Percentiles rank a stretch among this genome's conserved stretches.
Conservation (phyloP, 805 yeast genomes). For the Ogataea nitratoaversa region DNA sequence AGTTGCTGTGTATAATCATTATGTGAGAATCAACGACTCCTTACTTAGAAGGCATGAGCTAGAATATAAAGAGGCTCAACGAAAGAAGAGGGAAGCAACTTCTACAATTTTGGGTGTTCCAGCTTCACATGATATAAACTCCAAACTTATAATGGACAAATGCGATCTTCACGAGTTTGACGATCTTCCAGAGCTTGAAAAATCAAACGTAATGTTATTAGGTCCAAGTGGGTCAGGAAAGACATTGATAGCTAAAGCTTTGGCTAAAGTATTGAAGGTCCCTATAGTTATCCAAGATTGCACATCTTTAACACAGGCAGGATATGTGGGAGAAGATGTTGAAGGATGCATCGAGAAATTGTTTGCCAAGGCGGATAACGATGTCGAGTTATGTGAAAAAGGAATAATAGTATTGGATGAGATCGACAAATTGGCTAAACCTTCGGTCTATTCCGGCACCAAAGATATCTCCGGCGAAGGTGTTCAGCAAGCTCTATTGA, state of each 20-base stretch:
- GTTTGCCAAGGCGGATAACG: constrained; percentile 45
- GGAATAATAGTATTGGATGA: constrained; percentile 62
- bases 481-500: constrained; percentile 56
- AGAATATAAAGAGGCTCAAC: constrained; percentile 3
- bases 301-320: constrained; percentile 60
- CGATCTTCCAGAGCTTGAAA: constrained; percentile 45
- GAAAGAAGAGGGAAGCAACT: constrained; percentile 4
- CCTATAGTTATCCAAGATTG: constrained; percentile 61
- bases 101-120: constrained; percentile 10
- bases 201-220: constrained; percentile 50
- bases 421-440: constrained; percentile 52
- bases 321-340: constrained; percentile 63
- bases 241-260: constrained; percentile 50
- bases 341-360: constrained; percentile 53
- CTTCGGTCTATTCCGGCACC: constrained; percentile 41
- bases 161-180: constrained; percentile 25
- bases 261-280: constrained; percentile 48
- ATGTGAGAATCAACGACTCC: constrained; percentile 42
- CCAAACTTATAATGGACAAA: constrained; percentile 1
- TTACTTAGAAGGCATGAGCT: constrained; percentile 6
- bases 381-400: constrained; percentile 47
- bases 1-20: constrained; percentile 59
- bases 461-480: constrained; percentile 65
- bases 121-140: constrained; percentile 1
- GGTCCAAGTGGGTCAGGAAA: constrained; percentile 67